These are phyloP conservation scores for Actinidia arguta DNA, from an alignment of 179 eudicot species.

Conservation along the genomic window DNA sequence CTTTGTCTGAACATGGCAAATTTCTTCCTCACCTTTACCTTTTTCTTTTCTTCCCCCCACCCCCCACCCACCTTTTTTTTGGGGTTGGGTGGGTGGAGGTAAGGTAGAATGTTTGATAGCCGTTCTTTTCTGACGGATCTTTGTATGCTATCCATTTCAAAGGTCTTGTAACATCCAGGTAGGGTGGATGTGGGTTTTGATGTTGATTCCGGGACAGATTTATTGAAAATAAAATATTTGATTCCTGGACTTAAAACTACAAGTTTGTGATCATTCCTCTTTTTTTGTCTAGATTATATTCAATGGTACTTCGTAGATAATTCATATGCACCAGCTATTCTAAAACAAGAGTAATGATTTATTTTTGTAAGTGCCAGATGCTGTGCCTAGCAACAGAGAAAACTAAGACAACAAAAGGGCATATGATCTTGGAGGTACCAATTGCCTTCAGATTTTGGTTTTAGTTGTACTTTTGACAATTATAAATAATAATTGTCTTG, in stretches of 20 bases:
- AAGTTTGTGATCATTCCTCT: not conserved
- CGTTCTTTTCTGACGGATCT: not conserved
- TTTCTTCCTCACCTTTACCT: no score
- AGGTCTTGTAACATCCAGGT: not conserved
- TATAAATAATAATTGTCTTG: not conserved
- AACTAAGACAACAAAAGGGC: not conserved
- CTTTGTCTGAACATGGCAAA: not conserved
- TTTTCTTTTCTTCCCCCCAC: no score
- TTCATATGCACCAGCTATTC: not conserved
- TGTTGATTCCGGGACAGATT: not conserved
- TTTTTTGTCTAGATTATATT: no score
- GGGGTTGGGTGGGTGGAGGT: not conserved
- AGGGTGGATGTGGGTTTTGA: not conserved
- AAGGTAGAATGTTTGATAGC: not conserved
- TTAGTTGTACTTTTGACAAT: not conserved
- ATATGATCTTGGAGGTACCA: not conserved
- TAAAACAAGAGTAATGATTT: not conserved
- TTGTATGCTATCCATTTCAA: slow-evolving; percentile 4
- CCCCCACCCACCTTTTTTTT: no score
- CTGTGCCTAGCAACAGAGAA: not conserved
- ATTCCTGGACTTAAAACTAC: not conserved
- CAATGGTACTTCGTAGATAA: not conserved
- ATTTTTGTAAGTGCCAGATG: not conserved
- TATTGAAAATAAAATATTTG: not conserved
- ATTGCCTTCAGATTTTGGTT: not conserved